Conservation (phyloP, 495 filamentous ascomycete genomes). For the Aspergillus baeticus region DNA sequence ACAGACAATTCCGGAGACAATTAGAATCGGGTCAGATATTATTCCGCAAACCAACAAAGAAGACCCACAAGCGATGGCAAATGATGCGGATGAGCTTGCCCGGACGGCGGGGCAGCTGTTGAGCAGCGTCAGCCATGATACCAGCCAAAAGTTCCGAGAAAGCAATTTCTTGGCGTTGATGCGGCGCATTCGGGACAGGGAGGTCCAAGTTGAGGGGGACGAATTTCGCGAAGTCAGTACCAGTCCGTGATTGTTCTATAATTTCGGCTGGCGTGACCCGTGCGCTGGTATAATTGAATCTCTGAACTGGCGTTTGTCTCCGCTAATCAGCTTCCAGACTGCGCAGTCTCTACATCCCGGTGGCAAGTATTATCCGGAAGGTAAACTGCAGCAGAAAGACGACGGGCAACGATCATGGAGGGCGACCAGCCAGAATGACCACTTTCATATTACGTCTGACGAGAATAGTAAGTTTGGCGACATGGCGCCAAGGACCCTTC, state of each 20-base stretch:
- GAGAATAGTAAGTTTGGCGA: conserved; percentile 18
- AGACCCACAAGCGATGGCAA: conserved; percentile 19
- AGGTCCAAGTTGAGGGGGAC: conserved; percentile 53
- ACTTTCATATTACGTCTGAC: conserved; percentile 10
- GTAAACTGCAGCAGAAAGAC: conserved; percentile 17
- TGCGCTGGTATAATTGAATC: conserved; percentile 37
- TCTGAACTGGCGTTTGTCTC: conserved; percentile 30
- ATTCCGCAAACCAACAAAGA: conserved; percentile 36
- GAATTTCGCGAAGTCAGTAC: conserved; percentile 57
- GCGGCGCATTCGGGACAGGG: conserved; percentile 58
- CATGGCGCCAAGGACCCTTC: conserved; percentile 1
- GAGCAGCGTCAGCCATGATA: conserved; percentile 65
- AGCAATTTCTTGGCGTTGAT: conserved; percentile 77
- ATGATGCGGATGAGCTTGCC: conserved; percentile 66
- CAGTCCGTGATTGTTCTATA: conserved; percentile 37
- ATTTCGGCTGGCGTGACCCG: conserved; percentile 40
- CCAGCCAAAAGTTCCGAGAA: conserved; percentile 70
- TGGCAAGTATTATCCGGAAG: conserved; percentile 45
- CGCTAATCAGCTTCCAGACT: conserved; percentile 40
- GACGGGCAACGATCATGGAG: conserved; percentile 5
- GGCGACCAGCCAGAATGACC: not conserved
- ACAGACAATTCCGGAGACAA: conserved; percentile 19
- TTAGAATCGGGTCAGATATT: conserved; percentile 53
- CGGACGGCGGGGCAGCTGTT: conserved; percentile 69
- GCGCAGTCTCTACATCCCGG: conserved; percentile 52